Evolutionary conservation across 257 asterid species (phyloP), one percentile per base, ranked within the genome.

Genomic region (Nyctanthes arbortristis): DNA sequence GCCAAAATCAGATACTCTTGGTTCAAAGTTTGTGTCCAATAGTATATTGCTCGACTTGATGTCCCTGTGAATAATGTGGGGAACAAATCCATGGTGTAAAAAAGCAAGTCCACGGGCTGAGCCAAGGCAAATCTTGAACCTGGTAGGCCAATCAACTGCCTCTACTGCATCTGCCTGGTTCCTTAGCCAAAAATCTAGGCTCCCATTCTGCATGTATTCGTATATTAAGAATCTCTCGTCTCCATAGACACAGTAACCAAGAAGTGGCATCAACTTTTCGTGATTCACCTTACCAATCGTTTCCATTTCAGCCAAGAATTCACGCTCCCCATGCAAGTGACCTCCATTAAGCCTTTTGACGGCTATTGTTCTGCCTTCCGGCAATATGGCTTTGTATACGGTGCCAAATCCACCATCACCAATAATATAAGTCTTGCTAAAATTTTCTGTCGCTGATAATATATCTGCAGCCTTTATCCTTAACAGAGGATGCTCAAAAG

Each of bases 321-420:
- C 95, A 0, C 97, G 88, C 30, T 82, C 87, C 0, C 92, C 96
- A 7, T 76, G 87, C 60, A 79, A 31, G 64, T 85, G 89, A 27
- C 93, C 87, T 10, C 91, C 88, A 37, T 87, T 78, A 30, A 89
- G 86, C 72, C 95, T 77, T 73, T 91, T 91, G 52, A 91, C 89
- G 10, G 96, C 97, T 11, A 91, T 72, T 2, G 63, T 71, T 3
- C 76, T 82, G 7, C 88, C 88, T 1, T 69, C 80, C 0, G 87
- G 85, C 2, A 89, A 40, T 2, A 72, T 54, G 9, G 95, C 96
- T 77, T 64, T 79, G 10, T 91, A 91, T 4, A 91, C 97, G 0
- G 95, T 89, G 1, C 96, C 97, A 32, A 73, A 88, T 32, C 96
- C 97, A 49, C 96, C 97, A 14, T 87, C 91, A 0, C 96, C 96